These are phyloP conservation scores for Ganoderma sp. DNA, from an alignment of 1,284 basidiomycete genomes.

Conservation along the genomic window DNA sequence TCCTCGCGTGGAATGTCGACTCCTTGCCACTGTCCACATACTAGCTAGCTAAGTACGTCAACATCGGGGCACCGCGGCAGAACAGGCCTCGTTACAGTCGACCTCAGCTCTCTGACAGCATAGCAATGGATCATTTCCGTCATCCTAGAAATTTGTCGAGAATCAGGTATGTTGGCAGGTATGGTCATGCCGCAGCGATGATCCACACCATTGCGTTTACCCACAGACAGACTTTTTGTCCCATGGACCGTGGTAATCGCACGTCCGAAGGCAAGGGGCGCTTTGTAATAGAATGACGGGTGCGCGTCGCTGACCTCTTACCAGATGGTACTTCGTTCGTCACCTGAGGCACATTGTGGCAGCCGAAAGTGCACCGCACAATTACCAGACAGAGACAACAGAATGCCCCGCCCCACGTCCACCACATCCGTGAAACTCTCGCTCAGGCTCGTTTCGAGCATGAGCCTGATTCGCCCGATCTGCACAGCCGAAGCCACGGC, in stretches of 20 bases:
- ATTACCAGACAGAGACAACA: slow-evolving; percentile 2
- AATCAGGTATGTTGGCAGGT: slow-evolving; percentile 53
- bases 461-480: neutral
- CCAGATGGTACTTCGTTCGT: slow-evolving; percentile 73
- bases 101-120: slow-evolving; percentile 71
- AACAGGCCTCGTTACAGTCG: slow-evolving; percentile 71
- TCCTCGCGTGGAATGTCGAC: too few relatives aligned
- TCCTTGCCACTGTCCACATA: slow-evolving; percentile 37
- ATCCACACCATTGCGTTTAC: neutral
- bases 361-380: slow-evolving; percentile 44
- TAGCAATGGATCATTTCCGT: slow-evolving; percentile 79
- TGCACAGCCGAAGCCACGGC: neutral
- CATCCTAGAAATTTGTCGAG: slow-evolving; percentile 68
- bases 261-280: slow-evolving; percentile 37
- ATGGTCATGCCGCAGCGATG: neutral
- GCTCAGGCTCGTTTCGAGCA: slow-evolving; percentile 19
- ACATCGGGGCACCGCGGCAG: slow-evolving; percentile 78
- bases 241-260: slow-evolving; percentile 44
- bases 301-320: too few relatives aligned
- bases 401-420: slow-evolving; percentile 12
- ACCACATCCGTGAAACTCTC: slow-evolving; percentile 25
- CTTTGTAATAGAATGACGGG: too few relatives aligned
- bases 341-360: slow-evolving; percentile 74
- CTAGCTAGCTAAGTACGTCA: slow-evolving; percentile 68
- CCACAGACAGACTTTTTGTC: slow-evolving; percentile 37